Evolutionary conservation across 352 stramenopile genomes (phyloP), one percentile per base, ranked within the genome.

Genomic region (Pythium brassicae): DNA sequence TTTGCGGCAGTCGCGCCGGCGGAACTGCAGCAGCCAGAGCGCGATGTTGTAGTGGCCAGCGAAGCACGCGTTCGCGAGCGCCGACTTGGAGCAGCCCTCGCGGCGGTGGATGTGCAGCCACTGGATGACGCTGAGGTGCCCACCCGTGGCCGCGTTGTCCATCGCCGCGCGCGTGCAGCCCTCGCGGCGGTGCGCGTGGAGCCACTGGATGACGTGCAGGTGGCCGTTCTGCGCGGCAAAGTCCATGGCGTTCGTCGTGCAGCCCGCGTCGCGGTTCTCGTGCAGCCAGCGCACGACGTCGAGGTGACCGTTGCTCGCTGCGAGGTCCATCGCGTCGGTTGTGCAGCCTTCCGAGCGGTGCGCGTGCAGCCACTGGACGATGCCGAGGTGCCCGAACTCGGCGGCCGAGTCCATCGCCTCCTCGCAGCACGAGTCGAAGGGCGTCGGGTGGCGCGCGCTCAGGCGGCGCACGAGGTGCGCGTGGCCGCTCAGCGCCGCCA

Each of bases 61-160:
- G 44, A 74, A 65, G 15, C 82, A 71, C 6, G 81, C 84, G 55
- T 89, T 89, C 10, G 77, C 56, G 19, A 94, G 59, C 10, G 82
- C 84, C 34, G 78, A 88, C 48, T 72, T 71, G n/a, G 69, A 87
- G 60, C 84, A 91, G 17, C 79, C 78, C 68, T 92, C 84, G 0
- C 39, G 11, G 6, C 84, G 64, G 46, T 91, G 37, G 15, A 29
- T 37, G 39, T 89, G 72, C 27, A 91, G 68, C 67, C 72, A 83
- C 55, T 73, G 63, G n/a, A 76, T 72, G 2, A 82, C 61, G 3
- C 57, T 48, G 19, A 61, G 5, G 25, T 86, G 70, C 1, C 74
- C 77, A 34, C 26, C 51, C 40, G 65, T 68, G 27, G 70, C 69
- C 25, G 77, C 77, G 29, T 76, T 66, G 39, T 69, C 49, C 37